These are phyloP conservation scores for Diplogelasinospora grovesii DNA, from an alignment of 495 filamentous ascomycete genomes.

Conservation along the genomic window DNA sequence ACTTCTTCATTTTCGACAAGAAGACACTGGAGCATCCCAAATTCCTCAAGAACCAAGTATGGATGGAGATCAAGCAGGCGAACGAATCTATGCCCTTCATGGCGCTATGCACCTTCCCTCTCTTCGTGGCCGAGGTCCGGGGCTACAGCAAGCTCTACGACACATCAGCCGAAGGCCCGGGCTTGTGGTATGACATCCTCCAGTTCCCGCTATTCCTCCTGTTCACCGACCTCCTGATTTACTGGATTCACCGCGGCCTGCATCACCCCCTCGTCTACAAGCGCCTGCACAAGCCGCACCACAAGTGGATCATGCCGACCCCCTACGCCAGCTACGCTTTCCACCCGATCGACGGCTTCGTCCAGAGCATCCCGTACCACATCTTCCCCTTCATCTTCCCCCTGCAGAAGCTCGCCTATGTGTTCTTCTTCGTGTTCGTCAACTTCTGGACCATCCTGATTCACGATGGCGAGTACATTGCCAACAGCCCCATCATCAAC, in stretches of 20 bases:
- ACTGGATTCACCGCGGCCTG: conserved; percentile 87
- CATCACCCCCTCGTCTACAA: conserved; percentile 84
- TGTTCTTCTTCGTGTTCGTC: conserved; percentile 82
- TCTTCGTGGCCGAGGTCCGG: conserved; percentile 76
- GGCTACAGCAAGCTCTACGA: conserved; percentile 89
- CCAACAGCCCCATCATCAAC: conserved; percentile 83
- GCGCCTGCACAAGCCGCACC: conserved; percentile 89
- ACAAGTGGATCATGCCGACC: conserved; percentile 99
- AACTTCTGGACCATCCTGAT: conserved; percentile 98
- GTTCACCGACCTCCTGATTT: conserved; percentile 92
- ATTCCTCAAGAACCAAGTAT: conserved; percentile 90
- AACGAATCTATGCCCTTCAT: conserved; percentile 70
- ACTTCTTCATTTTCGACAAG: conserved; percentile 92
- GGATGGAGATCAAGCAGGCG: conserved; percentile 78
- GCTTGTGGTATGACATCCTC: conserved; percentile 66
- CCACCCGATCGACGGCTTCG: conserved; percentile 89
- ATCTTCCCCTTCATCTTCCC: conserved; percentile 91
- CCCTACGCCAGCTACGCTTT: conserved; percentile 90
- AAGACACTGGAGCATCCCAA: conserved; percentile 83
- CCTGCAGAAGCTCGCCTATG: conserved; percentile 82
- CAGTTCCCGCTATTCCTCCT: conserved; percentile 89
- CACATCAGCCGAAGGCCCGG: conserved; percentile 60
- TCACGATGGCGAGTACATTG: conserved; percentile 93
- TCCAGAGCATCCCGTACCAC: conserved; percentile 91
- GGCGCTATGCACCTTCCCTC: conserved; percentile 74